Percentiles rank a stretch among this genome's conserved stretches.
Conservation (phyloP, 2,329 filamentous ascomycete species). For the Monosporascus sp. region DNA sequence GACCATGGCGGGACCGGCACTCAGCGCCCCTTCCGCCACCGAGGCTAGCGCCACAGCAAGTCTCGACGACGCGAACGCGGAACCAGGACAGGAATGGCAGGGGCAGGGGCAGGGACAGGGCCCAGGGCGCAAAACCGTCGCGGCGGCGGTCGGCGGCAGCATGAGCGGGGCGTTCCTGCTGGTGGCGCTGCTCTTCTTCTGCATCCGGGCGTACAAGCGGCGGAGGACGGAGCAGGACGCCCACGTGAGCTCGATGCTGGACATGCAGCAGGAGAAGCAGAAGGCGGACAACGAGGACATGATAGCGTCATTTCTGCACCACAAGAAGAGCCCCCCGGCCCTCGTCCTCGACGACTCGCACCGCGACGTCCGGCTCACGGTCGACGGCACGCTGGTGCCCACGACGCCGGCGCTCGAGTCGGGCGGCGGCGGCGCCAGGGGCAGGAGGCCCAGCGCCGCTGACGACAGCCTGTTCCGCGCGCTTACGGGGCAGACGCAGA, state of each 20-base stretch:
- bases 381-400: slow-evolving; percentile 10
- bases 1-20: background rate
- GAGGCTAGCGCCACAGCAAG: background rate
- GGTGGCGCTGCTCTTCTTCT: slow-evolving; percentile 14
- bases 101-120: background rate
- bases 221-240: slow-evolving; percentile 13
- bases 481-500: slow-evolving; percentile 1
- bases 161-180: slow-evolving; percentile 19
- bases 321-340: background rate
- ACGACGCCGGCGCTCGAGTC: slow-evolving; percentile 21
- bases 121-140: slow-evolving; percentile 7
- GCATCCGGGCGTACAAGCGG: slow-evolving; percentile 14
- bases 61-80: background rate
- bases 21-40: no score
- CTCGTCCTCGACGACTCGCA: slow-evolving; percentile 1
- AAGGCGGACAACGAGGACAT: background rate
- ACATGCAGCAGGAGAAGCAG: background rate
- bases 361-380: slow-evolving; percentile 6
- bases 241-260: slow-evolving; percentile 8
- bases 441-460: background rate
- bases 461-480: slow-evolving; percentile 10
- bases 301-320: background rate
- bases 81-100: background rate
- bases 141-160: slow-evolving; percentile 19
- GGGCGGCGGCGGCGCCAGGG: slow-evolving; percentile 5